These are phyloP conservation scores for Papiliotrema laurentii DNA, from an alignment of 1,284 basidiomycete genomes.

Conservation along the genomic window DNA sequence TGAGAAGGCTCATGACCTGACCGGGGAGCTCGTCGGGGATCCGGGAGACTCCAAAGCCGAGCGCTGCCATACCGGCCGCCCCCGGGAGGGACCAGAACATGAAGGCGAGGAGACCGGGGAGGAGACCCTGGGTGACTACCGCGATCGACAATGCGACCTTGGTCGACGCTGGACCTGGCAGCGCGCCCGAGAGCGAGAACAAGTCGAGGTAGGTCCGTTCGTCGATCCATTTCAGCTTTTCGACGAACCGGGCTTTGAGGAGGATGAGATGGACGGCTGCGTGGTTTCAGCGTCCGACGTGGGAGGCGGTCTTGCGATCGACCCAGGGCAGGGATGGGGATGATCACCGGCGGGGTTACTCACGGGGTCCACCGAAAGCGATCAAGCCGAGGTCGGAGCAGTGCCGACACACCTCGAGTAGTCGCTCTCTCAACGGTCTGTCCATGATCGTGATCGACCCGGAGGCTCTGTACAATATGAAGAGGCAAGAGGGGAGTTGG, in stretches of 20 bases:
- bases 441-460: no score
- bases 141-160: conserved; percentile 49
- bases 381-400: conserved; percentile 32
- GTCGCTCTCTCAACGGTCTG: no score
- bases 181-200: conserved; percentile 50
- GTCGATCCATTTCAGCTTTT: conserved; percentile 28
- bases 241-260: conserved; percentile 30
- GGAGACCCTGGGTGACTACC: conserved; percentile 40
- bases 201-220: conserved; percentile 41
- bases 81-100: conserved; percentile 51
- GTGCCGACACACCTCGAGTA: no score
- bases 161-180: conserved; percentile 50
- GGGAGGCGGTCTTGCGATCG: no score
- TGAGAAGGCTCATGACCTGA: conserved; percentile 55
- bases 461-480: no score
- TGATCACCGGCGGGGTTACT: no score
- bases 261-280: conserved; percentile 34
- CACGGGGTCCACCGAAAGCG: conserved; percentile 31
- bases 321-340: no score
- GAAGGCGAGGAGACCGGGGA: conserved; percentile 46
- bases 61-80: conserved; percentile 54
- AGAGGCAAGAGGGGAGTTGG: no score
- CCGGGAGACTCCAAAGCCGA: conserved; percentile 53
- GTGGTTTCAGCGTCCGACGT: no score
- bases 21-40: conserved; percentile 53